phyloP scores from a whole-genome alignment of 805 yeast species.

The Candida argentea region DNA sequence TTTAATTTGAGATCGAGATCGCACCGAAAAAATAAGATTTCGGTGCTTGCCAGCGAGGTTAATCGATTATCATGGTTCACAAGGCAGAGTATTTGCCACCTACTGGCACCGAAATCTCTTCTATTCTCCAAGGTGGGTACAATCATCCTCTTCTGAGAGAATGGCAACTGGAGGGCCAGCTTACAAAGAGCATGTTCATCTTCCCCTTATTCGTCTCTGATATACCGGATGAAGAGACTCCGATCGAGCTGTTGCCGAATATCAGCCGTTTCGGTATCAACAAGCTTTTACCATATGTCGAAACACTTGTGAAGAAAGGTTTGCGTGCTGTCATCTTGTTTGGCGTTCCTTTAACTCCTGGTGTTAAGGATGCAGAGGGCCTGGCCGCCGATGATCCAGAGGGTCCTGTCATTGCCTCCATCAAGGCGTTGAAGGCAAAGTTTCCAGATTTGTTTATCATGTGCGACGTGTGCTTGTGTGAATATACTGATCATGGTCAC shows the following conservation, averaged over 20 bases:
- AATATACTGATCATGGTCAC: slow-evolving; percentile 96
- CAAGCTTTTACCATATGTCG: slow-evolving; percentile 63
- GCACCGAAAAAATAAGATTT: background rate
- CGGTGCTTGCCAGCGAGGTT: background rate
- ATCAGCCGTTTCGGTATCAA: slow-evolving; percentile 83
- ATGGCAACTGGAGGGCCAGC: slow-evolving; percentile 85
- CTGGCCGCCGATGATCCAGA: slow-evolving; percentile 92
- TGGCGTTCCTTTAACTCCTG: slow-evolving; percentile 78
- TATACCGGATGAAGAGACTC: slow-evolving; percentile 65
- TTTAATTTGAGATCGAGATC: background rate
- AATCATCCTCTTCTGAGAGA: slow-evolving; percentile 79
- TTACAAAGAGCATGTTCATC: slow-evolving; percentile 81
- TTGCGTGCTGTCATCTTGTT: slow-evolving; percentile 77
- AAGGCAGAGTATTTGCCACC: slow-evolving; percentile 59
- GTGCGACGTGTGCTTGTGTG: slow-evolving; percentile 95
- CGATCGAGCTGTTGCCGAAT: slow-evolving; percentile 73
- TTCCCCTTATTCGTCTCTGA: slow-evolving; percentile 87
- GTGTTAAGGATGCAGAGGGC: slow-evolving; percentile 71
- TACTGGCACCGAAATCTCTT: slow-evolving; percentile 52
- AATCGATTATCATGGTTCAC: slow-evolving; percentile 41
- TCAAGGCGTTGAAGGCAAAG: slow-evolving; percentile 47
- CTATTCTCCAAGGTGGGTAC: slow-evolving; percentile 88
- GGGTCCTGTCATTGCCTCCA: slow-evolving; percentile 85
- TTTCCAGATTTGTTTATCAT: slow-evolving; percentile 82
- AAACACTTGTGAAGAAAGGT: slow-evolving; percentile 66